Evolutionary conservation across 2,329 filamentous ascomycete species (phyloP), one percentile per base, ranked within the genome.

Genomic region (Aspergillus pseudoglaucus): DNA sequence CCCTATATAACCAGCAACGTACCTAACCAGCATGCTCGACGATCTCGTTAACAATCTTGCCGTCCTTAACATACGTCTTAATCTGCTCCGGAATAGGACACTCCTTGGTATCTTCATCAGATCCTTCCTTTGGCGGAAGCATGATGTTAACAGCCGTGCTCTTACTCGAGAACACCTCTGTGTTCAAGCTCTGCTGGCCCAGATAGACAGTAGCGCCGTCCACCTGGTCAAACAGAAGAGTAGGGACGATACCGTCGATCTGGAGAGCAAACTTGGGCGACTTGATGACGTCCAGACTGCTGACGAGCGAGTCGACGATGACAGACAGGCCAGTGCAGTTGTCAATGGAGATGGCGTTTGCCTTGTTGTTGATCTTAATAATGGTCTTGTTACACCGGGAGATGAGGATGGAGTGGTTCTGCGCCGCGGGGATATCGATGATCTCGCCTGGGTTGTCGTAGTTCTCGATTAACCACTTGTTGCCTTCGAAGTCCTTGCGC

Each of bases 401-500:
- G 66, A 98, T 93, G 55, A 97, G 83, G 54, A 98, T 83, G 1
- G 90, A 95, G 55, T 98, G 93, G 41, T 84, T 83, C 63, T 95
- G 82, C 54, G 82, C 79, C 9, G 89, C 90, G 46, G 90, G 79
- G 58, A 96, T 84, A 66, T 91, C 84, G 52, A 97, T 78, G 3
- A 90, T 83, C 14, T 83, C 76, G 50, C 83, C 81, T 46, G 75
- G 73, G 51, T 84, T 88, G 45, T 98, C 93, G 62, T 83, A 97
- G 74, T 98, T 93, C 77, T 97, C 93, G 60, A 98, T 82, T 48
- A 85, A 82, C 93, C 93, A 98, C 70, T 97, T 97, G 71, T 89
- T 96, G 46, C 86, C 87, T 52, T 90, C 85, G 1, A 93, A 79
- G 54, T 86, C 84, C 75, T 87, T 88, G 65, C 82, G 84, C 9